A percentile compares a stretch with the other conserved stretches of the same genome.
Evolutionary conservation across 305 asterid species (phyloP).

Genomic region (Solanum hybrid): DNA sequence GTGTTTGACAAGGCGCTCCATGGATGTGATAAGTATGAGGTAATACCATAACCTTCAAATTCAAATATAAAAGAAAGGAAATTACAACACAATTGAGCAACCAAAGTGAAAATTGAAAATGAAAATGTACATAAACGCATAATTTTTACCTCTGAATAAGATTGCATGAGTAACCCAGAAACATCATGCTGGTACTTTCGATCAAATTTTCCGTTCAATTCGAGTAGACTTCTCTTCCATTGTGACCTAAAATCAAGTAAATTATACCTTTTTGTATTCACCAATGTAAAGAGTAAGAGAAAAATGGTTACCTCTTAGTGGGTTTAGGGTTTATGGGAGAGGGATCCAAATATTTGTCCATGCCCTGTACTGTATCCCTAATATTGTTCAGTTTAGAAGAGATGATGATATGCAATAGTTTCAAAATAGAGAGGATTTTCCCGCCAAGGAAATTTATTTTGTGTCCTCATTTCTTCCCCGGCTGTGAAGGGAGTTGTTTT

Average conservation of each 20-base stretch:
- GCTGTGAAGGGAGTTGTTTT: background rate
- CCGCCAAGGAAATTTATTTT: background rate
- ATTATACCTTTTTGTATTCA: background rate
- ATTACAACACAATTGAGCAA: background rate
- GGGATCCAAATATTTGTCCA: conserved; percentile 49
- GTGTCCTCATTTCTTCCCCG: background rate
- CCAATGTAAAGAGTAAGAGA: background rate
- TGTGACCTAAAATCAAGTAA: conserved; percentile 27
- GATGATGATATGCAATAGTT: background rate
- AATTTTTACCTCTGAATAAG: conserved; percentile 59
- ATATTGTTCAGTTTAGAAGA: background rate
- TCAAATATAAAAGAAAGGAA: background rate
- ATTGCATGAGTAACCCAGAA: conserved; percentile 43
- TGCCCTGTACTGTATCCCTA: background rate
- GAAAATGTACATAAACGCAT: background rate
- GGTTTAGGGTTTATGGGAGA: conserved; percentile 24
- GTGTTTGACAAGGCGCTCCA: conserved; percentile 60
- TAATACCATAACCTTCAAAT: conserved; percentile 47
- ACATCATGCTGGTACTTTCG: conserved; percentile 46
- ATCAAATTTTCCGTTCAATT: conserved; percentile 55
- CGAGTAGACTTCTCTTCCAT: conserved; percentile 62
- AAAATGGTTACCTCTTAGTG: conserved; percentile 28
- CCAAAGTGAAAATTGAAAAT: background rate
- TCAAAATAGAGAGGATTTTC: background rate
- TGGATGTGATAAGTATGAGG: conserved; percentile 65